Conservation (phyloP, 495 filamentous ascomycete species). For the Aspergillus bridgeri region DNA sequence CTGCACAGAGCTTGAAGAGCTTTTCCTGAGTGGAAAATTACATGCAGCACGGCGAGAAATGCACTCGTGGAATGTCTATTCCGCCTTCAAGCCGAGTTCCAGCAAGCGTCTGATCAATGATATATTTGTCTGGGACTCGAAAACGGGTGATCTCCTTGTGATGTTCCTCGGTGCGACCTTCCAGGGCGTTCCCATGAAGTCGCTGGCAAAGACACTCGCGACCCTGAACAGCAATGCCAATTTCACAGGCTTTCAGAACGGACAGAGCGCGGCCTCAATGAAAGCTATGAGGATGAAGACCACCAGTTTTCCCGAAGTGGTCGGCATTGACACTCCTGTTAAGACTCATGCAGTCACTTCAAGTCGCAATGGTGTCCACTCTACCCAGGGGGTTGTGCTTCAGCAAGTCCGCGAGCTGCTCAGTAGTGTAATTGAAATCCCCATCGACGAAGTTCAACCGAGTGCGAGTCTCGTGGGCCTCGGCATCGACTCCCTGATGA, state of each 20-base stretch:
- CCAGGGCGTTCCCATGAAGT: neutral
- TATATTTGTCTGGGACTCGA: neutral
- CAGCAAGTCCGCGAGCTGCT: neutral
- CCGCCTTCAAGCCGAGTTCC: neutral
- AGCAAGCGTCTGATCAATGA: neutral
- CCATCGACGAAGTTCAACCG: slow-evolving; percentile 16
- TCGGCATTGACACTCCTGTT: too few relatives aligned
- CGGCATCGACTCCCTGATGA: slow-evolving; percentile 37
- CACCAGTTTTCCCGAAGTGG: too few relatives aligned
- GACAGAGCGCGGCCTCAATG: too few relatives aligned
- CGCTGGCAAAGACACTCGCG: too few relatives aligned
- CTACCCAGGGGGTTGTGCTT: too few relatives aligned
- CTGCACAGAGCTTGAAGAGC: slow-evolving; percentile 18
- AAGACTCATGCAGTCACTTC: too few relatives aligned
- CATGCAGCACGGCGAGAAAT: neutral
- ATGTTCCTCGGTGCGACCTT: neutral
- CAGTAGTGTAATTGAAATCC: slow-evolving; percentile 12
- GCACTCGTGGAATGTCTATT: neutral
- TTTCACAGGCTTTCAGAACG: too few relatives aligned
- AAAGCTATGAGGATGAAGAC: too few relatives aligned
- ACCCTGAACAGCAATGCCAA: too few relatives aligned
- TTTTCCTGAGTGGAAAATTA: slow-evolving; percentile 4
- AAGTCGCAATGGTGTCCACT: too few relatives aligned
- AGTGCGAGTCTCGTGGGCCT: slow-evolving; percentile 24
- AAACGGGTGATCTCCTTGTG: neutral